These are phyloP conservation scores for Sindora glabra DNA, from an alignment of 306 rosid genomes.

Conservation along the genomic window DNA sequence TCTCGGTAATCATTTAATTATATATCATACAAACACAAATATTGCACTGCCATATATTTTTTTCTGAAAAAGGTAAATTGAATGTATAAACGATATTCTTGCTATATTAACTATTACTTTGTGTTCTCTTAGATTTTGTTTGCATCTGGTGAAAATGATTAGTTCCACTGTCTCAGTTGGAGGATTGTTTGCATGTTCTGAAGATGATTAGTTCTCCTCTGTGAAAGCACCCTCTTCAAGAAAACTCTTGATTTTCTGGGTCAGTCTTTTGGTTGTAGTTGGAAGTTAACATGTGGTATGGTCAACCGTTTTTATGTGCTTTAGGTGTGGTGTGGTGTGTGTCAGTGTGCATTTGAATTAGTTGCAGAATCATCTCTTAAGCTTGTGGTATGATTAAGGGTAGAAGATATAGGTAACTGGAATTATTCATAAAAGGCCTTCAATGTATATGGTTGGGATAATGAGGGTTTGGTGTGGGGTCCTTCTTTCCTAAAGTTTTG, in stretches of 20 bases:
- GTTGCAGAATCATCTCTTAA: neutral
- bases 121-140: neutral
- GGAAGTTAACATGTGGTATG: neutral
- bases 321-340: neutral
- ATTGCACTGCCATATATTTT: neutral
- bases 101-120: neutral
- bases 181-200: neutral
- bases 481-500: neutral
- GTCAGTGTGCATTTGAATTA: neutral
- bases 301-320: too few relatives aligned
- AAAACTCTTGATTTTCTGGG: neutral
- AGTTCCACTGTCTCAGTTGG: neutral
- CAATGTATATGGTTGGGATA: neutral
- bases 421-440: neutral
- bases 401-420: neutral
- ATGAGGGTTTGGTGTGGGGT: neutral
- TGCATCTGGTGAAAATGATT: neutral
- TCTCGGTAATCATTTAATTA: slow-evolving; percentile 49
- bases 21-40: neutral
- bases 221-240: neutral
- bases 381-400: neutral
- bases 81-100: too few relatives aligned
- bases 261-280: neutral
- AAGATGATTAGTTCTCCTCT: neutral
- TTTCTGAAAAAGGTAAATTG: too few relatives aligned